Evolutionary conservation across 148 eudicot genomes (phyloP).

Genomic region (Chenopodium suecicum): DNA sequence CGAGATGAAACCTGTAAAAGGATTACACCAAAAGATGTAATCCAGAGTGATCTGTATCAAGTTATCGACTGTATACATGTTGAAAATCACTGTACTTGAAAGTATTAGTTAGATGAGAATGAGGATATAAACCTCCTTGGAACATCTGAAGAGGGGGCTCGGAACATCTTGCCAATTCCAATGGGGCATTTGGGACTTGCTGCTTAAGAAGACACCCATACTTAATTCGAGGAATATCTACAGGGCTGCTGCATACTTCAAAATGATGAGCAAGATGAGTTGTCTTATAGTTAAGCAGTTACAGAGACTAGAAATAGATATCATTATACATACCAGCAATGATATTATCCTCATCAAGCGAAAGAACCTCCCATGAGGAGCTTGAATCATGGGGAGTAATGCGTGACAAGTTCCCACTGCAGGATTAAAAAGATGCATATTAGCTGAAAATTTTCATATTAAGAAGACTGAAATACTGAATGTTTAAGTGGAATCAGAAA

Average conservation of each 20-base stretch:
- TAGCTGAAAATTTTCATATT: background rate
- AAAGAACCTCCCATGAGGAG: constrained; percentile 69
- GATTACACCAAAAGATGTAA: background rate
- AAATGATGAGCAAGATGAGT: background rate
- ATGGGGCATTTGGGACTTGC: constrained; percentile 33
- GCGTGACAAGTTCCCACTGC: constrained; percentile 66
- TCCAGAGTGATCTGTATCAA: constrained; percentile 4
- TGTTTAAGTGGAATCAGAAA: constrained; percentile 16
- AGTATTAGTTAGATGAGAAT: background rate
- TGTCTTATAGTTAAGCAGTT: background rate
- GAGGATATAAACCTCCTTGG: constrained; percentile 50
- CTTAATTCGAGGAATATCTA: constrained; percentile 66
- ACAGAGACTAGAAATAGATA: background rate
- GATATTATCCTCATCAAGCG: constrained; percentile 75
- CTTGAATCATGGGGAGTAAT: constrained; percentile 54
- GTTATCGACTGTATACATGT: background rate
- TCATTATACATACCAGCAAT: constrained; percentile 60
- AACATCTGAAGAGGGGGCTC: constrained; percentile 60
- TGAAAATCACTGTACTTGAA: background rate
- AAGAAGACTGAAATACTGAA: background rate
- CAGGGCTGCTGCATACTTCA: constrained; percentile 70
- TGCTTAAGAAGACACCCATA: constrained; percentile 52
- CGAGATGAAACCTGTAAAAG: constrained; percentile 49
- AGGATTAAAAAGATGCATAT: constrained; percentile 12
- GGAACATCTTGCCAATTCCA: constrained; percentile 77